Evolutionary conservation across 192 early-diverging fungal species (phyloP), one percentile per base, ranked within the genome.

Genomic region (Cladochytrium replicatum): DNA sequence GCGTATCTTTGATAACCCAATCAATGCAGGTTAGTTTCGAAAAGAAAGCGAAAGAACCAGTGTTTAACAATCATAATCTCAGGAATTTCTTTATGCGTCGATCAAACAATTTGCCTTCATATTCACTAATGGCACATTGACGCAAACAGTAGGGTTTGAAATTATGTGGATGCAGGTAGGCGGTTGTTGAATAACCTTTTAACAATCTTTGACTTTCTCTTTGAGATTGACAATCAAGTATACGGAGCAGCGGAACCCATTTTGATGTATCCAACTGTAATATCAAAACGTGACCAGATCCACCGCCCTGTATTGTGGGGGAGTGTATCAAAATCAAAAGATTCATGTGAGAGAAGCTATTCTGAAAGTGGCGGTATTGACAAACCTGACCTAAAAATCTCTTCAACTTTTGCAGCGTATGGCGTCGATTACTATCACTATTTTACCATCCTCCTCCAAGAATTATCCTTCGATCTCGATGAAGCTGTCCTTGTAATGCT

Each of bases 401-500:
- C n/a, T n/a, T n/a, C n/a, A n/a, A n/a, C 28, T 25, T 29, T 54
- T 49, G 19, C 54, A 83, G 81, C 91, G 5, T 93, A 91, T 48
- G 96, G 96, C 32, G 88, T 99, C 11, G 80, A 89, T 28, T 99
- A 93, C 72, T 82, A 89, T 60, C 86, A 96, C 50, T 93, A 89
- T 63, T 94, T 92, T 42, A 89, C 88, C 1, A 78, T 91, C 4
- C 54, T 97, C 5, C 51, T 92, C 4, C 96, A 99, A 67, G 92
- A 97, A 59, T 64, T 99, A 59, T 93, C 87, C 3, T 62, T 99
- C 19, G 89, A 95, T 43, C 75, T 94, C 43, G 93, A 97, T 53
- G 93, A 95, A 61, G 89, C 89, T 45, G 89, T 99, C 61, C 62
- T 95, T 42, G 79, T 80, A 50, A 81, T 84, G 0, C 62, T 94